A percentile compares a stretch with the other conserved stretches of the same genome.
Conservation (phyloP, 2,329 filamentous ascomycete genomes). For the Calcarisporium arbuscula region DNA sequence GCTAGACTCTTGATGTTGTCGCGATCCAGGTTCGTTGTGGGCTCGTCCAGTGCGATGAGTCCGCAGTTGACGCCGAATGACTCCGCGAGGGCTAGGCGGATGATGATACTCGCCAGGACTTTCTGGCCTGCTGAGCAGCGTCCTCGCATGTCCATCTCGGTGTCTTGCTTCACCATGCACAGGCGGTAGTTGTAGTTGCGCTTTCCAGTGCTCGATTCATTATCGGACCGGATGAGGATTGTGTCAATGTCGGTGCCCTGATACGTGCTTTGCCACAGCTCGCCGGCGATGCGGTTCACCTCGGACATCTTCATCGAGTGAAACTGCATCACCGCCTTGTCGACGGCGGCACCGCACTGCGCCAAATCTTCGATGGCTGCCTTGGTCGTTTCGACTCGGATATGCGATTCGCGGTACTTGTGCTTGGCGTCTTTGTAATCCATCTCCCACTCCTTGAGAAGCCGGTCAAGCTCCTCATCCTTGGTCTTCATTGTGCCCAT, state of each 20-base stretch:
- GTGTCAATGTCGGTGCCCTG: conserved; percentile 96
- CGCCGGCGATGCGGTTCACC: conserved; percentile 88
- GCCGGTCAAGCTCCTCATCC: conserved; percentile 67
- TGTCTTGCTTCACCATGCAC: conserved; percentile 95
- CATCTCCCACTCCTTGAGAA: conserved; percentile 74
- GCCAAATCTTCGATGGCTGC: conserved; percentile 86
- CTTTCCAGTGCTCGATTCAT: conserved; percentile 65
- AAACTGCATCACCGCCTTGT: conserved; percentile 96
- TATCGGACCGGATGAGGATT: conserved; percentile 89
- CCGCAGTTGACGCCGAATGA: conserved; percentile 96
- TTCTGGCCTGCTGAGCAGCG: conserved; percentile 96
- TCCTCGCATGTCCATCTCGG: conserved; percentile 99
- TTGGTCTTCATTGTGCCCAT: conserved; percentile 78
- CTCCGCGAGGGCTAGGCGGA: conserved; percentile 90
- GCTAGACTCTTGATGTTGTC: conserved; percentile 93
- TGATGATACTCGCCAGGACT: conserved; percentile 94
- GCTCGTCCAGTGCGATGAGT: conserved; percentile 92
- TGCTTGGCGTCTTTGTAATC: conserved; percentile 78
- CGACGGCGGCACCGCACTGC: conserved; percentile 75
- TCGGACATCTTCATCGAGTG: conserved; percentile 97
- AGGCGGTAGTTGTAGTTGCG: conserved; percentile 95
- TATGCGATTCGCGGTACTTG: conserved; percentile 80
- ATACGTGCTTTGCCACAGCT: conserved; percentile 96
- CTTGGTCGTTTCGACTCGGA: conserved; percentile 86
- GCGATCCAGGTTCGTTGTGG: conserved; percentile 90